Conservation (phyloP, 2,329 filamentous ascomycete species). For the Fusarium sp. region DNA sequence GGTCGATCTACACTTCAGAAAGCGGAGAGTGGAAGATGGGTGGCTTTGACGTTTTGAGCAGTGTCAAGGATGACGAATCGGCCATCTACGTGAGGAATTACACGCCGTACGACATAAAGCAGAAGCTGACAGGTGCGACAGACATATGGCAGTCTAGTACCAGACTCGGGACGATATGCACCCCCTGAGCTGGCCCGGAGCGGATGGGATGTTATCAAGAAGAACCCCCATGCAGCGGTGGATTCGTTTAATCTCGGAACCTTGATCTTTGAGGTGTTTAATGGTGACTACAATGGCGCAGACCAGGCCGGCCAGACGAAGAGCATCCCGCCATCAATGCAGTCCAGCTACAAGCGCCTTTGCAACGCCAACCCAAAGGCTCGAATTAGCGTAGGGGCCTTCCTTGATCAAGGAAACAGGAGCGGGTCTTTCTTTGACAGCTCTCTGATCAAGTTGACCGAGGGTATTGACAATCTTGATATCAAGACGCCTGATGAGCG, state of each 20-base stretch:
- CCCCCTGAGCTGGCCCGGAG: slow-evolving; percentile 88
- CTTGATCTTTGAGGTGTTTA: slow-evolving; percentile 92
- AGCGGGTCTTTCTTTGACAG: slow-evolving; percentile 93
- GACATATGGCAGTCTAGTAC: slow-evolving; percentile 89
- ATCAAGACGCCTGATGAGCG: slow-evolving; percentile 89
- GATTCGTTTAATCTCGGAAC: slow-evolving; percentile 91
- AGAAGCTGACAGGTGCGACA: slow-evolving; percentile 54
- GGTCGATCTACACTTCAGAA: slow-evolving; percentile 92
- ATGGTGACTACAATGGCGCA: slow-evolving; percentile 81
- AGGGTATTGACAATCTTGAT: slow-evolving; percentile 93
- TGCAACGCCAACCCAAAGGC: slow-evolving; percentile 92
- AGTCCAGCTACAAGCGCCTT: slow-evolving; percentile 90
- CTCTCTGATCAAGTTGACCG: slow-evolving; percentile 90
- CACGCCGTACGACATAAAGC: background rate
- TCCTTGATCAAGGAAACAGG: slow-evolving; percentile 90
- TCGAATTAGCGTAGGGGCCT: slow-evolving; percentile 85
- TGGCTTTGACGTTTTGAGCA: slow-evolving; percentile 94
- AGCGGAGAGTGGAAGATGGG: slow-evolving; percentile 98
- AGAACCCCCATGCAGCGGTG: slow-evolving; percentile 83
- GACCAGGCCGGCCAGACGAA: slow-evolving; percentile 91
- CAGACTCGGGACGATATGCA: slow-evolving; percentile 87
- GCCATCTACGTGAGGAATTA: slow-evolving; percentile 79
- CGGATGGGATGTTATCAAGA: slow-evolving; percentile 94
- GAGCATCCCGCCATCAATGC: slow-evolving; percentile 89
- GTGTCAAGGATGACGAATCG: slow-evolving; percentile 95